Base-by-base conservation (phyloP, 805 yeast species). In the Sugiyamaella americana region DNA sequence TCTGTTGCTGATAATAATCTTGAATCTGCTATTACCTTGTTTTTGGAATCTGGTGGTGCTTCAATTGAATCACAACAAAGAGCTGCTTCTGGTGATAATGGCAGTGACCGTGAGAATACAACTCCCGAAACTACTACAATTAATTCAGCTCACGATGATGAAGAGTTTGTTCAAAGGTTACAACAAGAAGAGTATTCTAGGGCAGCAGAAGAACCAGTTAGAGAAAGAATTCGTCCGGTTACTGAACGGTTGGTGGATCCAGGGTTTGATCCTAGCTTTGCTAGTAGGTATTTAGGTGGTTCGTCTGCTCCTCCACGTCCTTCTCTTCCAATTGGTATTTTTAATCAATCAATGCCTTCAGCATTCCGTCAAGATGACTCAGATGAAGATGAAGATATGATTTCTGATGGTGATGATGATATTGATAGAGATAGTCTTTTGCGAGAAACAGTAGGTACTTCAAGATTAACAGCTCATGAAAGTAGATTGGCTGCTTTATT, bases 11-110 rank as follows among this genome's bases (percentile, higher is more conserved):
- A 82, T 42, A 79, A 79, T 40, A 78, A 87, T 61, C 61, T 91
- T 29, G 95, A 89, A 48, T 76, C 79, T 18, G 98, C 98, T 0
- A 85, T 93, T 5, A 79, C 87, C 11, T 69, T 93, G 38, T 93
- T 69, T 64, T 82, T 84, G 66, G 98, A 93, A 54, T 47, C 63
- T 40, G 70, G 69, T 16, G 74, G 72, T 37, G 67, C 60, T 13
- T 47, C 65, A 6, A 51, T 59, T 3, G 61, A 55, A 30, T 41
- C 51, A 23, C 60, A 58, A 45, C 51, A 48, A 16, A 24, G 42
- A 35, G 10, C 44, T 4, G 41, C 50, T 11, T 13, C 20, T 35
- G 37, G 20, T 13, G 18, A 5, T 17, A 35, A 35, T 35, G 3
- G 17, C 8, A 41, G 19, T 24, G 16, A 38, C 5, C 36, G 44